Evolutionary conservation across 2,329 filamentous ascomycete species (phyloP), one percentile per base, ranked within the genome.

Genomic region (Nemania sp.): DNA sequence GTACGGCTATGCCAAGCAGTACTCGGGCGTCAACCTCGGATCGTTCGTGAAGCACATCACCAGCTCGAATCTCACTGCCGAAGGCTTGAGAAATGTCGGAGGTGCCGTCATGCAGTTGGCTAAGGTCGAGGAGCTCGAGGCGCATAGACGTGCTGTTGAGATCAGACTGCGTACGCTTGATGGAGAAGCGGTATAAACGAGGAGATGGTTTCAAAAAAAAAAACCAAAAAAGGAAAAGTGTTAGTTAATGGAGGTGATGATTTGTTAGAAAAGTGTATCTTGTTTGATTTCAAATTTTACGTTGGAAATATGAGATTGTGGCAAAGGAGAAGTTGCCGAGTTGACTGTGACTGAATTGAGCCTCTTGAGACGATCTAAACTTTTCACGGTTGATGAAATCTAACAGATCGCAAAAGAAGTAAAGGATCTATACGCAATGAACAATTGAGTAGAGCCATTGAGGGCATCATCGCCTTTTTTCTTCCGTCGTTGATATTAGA

Each of bases 21-120:
- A 99, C 77, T 97, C 91, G 5, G 94, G 94, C 47, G 94, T 99
- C 68, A 99, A 96, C 72, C 82, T 99, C 5, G 91, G 84, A 26
- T 97, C 93, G 2, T 99, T 97, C 75, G 83, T 96, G 71, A 99
- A 99, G 78, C 91, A 97, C 78, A 97, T 99, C 68, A 99, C 94
- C 31, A 94, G 90, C 75, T 91, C 91, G 0, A 90, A 96, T 72
- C 80, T 99, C 57, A 96, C 91, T 1, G 83, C 86, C 15, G 82
- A 96, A 66, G 94, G 94, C 19, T 77, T 99, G 58, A 81, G 82
- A 64, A 94, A 95, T 66, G 89, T 99, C 2, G 91, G 93, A 28
- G 77, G 79, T 48, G 91, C 94, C 4, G 94, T 99, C 47, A 97
- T 97, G 91, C 89, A 93, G 72, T 79, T 99, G 42, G 94, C 94